Conservation (phyloP, 208 protist genomes). For the Trypanosoma rangeli region DNA sequence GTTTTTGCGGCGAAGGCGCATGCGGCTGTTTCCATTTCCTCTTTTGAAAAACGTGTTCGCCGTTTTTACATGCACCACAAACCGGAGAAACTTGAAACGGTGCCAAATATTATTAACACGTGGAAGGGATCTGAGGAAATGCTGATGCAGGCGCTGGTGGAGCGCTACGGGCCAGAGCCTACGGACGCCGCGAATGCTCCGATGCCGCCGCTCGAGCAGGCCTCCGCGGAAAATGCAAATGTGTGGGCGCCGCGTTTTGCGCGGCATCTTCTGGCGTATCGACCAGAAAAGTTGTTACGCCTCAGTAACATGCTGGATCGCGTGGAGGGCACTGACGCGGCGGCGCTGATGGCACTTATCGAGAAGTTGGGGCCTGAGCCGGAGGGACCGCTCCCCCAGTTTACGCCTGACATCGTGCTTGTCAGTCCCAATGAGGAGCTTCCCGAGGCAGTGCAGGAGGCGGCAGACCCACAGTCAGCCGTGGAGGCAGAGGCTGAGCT, state of each 20-base stretch:
- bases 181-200: background rate
- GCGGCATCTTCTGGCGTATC: constrained; percentile 29
- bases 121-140: constrained; percentile 14
- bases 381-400: background rate
- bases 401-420: background rate
- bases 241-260: background rate
- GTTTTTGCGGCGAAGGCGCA: too few species aligned
- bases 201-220: background rate
- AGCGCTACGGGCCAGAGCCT: constrained; percentile 27
- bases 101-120: background rate
- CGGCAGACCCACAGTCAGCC: too few species aligned
- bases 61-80: constrained; percentile 13
- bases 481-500: too few species aligned
- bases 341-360: constrained; percentile 40
- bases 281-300: constrained; percentile 40
- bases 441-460: too few species aligned
- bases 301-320: constrained; percentile 43
- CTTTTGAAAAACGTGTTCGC: background rate
- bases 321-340: constrained; percentile 40
- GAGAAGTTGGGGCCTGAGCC: constrained; percentile 54
- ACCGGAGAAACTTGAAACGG: constrained; percentile 4
- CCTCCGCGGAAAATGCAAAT: background rate
- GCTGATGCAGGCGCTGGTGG: constrained; percentile 13
- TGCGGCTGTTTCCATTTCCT: too few species aligned
- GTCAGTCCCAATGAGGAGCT: too few species aligned